Base-by-base conservation (phyloP, 179 eudicot genomes). In the Actinidia chinensis region DNA sequence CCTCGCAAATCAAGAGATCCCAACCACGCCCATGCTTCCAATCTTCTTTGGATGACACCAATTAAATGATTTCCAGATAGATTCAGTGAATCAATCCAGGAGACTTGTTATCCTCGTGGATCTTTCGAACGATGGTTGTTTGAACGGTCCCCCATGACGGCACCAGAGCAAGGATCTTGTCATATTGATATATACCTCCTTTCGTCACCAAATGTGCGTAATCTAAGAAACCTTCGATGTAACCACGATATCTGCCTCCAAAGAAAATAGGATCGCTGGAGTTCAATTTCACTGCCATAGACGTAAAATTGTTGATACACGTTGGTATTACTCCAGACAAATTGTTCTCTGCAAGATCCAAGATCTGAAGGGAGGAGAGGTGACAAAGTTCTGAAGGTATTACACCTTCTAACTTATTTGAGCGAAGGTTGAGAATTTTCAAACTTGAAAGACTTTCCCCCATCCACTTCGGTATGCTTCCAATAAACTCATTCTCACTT, bases 391-490 rank as follows among this genome's bases (percentile, higher is more conserved):
- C 72, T 1, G 4, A 13, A 20, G 52, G 72, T 6, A 68, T 68
- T 11, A 8, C 0, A 8, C 54, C 54, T 0, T 20, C 1, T 11
- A 68, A 43, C 22, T 46, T n/a, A 44, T 68, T 68, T 13, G 54
- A 68, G 2, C 28, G 72, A 43, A 68, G 72, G 11, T 8, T n/a
- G 4, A 68, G 52, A n/a, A 68, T 44, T 17, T 4, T 68, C 52
- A 68, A 68, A 3, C 5, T n/a, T 68, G 72, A 44, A 68, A 44
- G 72, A 3, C 54, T 68, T 68, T 17, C 6, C 22, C 72, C 72
- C 52, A 68, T 15, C 72, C 72, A 68, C 5, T 17, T 44, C 44
- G 72, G 72, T n/a, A 68, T 68, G 28, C 36, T 68, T 68, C 54
- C 72, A 4, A 12, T 4, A 11, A 68, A 68, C 33, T 44, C 14